Conservation (phyloP, 2,329 filamentous ascomycete species). For the Alternaria consortialis region DNA sequence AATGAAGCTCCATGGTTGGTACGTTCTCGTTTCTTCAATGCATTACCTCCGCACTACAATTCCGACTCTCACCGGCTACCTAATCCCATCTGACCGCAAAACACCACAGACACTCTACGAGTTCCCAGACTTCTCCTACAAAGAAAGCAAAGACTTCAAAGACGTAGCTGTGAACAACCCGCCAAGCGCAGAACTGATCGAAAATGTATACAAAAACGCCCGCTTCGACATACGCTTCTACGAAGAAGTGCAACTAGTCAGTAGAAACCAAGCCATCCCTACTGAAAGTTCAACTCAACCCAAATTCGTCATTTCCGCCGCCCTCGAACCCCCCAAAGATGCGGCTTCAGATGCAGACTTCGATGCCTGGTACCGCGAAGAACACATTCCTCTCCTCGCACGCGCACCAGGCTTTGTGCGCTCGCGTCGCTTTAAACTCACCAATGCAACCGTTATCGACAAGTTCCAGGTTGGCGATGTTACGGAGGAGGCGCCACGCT, state of each 20-base stretch:
- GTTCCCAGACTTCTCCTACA: conserved; percentile 35
- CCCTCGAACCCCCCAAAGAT: conserved; percentile 15
- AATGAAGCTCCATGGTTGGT: conserved; percentile 32
- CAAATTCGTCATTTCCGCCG: conserved; percentile 25
- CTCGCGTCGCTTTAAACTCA: conserved; percentile 29
- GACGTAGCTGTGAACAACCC: conserved; percentile 32
- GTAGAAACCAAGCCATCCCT: neutral
- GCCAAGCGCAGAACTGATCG: conserved; percentile 29
- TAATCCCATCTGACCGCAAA: neutral
- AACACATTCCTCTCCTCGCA: conserved; percentile 24
- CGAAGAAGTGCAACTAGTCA: conserved; percentile 14
- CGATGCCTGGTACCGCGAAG: conserved; percentile 33
- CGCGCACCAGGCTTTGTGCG: conserved; percentile 29
- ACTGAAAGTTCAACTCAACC: conserved; percentile 1
- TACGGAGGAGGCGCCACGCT: conserved; percentile 20
- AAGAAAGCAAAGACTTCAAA: conserved; percentile 31
- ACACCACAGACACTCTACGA: conserved; percentile 33
- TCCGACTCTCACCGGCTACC: neutral
- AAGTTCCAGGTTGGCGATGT: conserved; percentile 25
- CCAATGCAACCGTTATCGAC: conserved; percentile 29
- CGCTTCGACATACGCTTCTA: conserved; percentile 43
- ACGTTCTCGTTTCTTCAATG: neutral
- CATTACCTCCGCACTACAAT: neutral
- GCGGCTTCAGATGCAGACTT: conserved; percentile 22
- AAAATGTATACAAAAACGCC: conserved; percentile 34